phyloP scores from a whole-genome alignment of 345 rosid genomes.

The Populus simonii region DNA sequence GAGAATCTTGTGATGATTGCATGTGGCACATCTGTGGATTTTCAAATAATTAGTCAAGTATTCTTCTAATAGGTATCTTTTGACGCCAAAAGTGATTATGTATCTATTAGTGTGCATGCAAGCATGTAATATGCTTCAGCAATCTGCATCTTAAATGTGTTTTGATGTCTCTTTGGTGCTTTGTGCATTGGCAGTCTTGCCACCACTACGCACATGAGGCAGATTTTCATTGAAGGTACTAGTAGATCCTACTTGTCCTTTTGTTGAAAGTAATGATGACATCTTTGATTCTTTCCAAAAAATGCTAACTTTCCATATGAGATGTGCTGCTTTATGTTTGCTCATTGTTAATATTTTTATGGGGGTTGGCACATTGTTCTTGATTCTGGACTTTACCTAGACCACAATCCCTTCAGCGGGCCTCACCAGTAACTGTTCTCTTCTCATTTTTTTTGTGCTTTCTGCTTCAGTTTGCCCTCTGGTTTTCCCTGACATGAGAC shows the following conservation, averaged over 20 bases:
- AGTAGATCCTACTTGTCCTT: background rate
- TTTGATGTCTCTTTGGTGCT: slow-evolving; percentile 2
- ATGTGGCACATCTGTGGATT: background rate
- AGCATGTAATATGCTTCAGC: background rate
- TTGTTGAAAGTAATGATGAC: background rate
- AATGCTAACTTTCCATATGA: background rate
- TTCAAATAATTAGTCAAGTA: background rate
- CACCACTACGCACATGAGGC: background rate
- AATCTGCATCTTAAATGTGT: background rate
- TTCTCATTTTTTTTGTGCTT: slow-evolving; percentile 5
- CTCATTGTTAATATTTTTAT: background rate
- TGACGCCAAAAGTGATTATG: background rate
- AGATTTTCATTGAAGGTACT: background rate
- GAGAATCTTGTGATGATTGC: background rate
- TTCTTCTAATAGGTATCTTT: background rate
- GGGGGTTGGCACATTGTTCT: background rate
- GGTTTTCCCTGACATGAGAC: slow-evolving; percentile 67
- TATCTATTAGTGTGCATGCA: background rate
- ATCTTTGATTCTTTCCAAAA: background rate
- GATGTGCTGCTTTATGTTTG: background rate
- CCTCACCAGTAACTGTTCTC: background rate
- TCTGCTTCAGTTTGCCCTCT: slow-evolving; percentile 79
- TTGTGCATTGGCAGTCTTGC: background rate
- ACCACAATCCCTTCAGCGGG: background rate
- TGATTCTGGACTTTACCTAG: background rate